A percentile compares a stretch with the other conserved stretches of the same genome.
Conservation (phyloP, 2,329 filamentous ascomycete genomes). For the Orbilia oligospora region DNA sequence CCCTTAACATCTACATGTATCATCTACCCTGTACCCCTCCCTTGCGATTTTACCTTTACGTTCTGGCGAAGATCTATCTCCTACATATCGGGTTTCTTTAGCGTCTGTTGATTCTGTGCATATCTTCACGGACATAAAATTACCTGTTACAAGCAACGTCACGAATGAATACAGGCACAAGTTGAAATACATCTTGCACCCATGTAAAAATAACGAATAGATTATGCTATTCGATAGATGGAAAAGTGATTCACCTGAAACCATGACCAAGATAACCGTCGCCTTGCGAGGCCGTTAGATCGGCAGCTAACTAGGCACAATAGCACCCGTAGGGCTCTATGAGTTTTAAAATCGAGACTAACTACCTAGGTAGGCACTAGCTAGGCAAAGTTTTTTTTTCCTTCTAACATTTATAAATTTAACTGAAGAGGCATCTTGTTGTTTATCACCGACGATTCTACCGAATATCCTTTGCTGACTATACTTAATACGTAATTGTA, state of each 20-base stretch:
- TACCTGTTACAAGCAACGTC: slow-evolving; percentile 4
- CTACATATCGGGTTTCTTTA: slow-evolving; percentile 16
- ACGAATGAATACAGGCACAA: neutral
- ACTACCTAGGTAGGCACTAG: too few species aligned
- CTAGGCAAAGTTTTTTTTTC: neutral
- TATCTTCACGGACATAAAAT: slow-evolving; percentile 16
- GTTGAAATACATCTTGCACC: neutral
- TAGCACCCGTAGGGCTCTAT: neutral
- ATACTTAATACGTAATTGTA: neutral
- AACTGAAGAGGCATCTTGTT: neutral
- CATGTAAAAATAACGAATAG: neutral
- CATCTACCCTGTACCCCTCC: slow-evolving; percentile 7
- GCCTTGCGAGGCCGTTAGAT: slow-evolving; percentile 2
- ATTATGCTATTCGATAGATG: neutral
- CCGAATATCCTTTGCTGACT: neutral
- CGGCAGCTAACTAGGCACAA: neutral
- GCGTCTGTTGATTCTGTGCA: slow-evolving; percentile 23
- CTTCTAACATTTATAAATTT: neutral
- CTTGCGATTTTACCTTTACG: neutral
- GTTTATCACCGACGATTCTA: slow-evolving; percentile 22
- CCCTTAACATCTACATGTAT: slow-evolving; percentile 5
- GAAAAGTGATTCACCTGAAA: neutral
- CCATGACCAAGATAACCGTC: neutral
- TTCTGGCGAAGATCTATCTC: slow-evolving; percentile 2
- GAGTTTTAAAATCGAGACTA: neutral